Evolutionary conservation across 306 rosid genomes (phyloP), one percentile per base, ranked within the genome.

Genomic region (Clitoria ternatea): DNA sequence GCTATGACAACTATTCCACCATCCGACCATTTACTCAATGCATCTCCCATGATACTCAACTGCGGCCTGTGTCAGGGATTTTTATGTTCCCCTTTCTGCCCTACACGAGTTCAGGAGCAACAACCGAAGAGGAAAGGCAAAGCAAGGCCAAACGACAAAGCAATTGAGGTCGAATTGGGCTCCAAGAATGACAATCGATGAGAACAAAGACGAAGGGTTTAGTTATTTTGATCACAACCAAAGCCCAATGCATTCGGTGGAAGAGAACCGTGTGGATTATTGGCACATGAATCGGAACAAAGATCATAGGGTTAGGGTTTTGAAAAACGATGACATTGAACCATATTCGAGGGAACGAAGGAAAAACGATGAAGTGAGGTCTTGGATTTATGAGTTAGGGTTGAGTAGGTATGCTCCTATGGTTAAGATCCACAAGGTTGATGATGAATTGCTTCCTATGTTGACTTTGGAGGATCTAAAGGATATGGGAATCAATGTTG

Each of bases 401-500:
- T 32, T 87, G 69, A 82, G 92, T 60, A 61, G 86, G 73, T 87
- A 87, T 56, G 76, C 83, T 45, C 89, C 92, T 11, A 73, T 87
- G 70, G 84, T 87, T 55, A 87, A 87, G 74, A 87, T 87, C 3
- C 92, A 87, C n/a, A n/a, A n/a, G n/a, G n/a, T n/a, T n/a, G n/a
- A n/a, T n/a, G n/a, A n/a, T n/a, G n/a, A n/a, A n/a, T n/a, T n/a
- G n/a, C n/a, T n/a, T n/a, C n/a, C n/a, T n/a, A n/a, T n/a, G n/a
- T n/a, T n/a, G n/a, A n/a, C n/a, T n/a, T n/a, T n/a, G n/a, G n/a
- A n/a, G n/a, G n/a, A n/a, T n/a, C n/a, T n/a, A n/a, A n/a, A n/a
- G n/a, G n/a, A n/a, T n/a, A n/a, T n/a, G n/a, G n/a, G n/a, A n/a
- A n/a, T n/a, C n/a, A n/a, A n/a, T n/a, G n/a, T n/a, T n/a, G n/a